Evolutionary conservation across 1,284 basidiomycete species (phyloP).

Genomic region (Termitomyces sp.): DNA sequence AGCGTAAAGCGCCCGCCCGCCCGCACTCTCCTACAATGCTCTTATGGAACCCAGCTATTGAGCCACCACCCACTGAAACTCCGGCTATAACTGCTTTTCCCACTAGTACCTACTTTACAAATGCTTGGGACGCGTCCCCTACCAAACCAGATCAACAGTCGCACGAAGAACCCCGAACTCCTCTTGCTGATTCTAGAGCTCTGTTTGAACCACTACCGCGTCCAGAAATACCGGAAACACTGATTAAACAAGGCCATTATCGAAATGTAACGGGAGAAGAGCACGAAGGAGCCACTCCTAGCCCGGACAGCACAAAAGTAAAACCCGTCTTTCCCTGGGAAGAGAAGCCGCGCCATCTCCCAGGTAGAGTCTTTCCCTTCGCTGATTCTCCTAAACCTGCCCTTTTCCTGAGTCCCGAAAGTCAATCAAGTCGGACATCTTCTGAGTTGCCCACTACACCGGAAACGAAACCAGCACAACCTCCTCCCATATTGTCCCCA

Average conservation of each 20-base stretch:
- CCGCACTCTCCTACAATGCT: conserved; percentile 60
- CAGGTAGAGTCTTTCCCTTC: conserved; percentile 75
- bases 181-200: conserved; percentile 32
- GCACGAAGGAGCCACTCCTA: conserved; percentile 33
- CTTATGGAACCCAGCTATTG: conserved; percentile 63
- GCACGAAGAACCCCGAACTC: conserved; percentile 21
- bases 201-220: conserved; percentile 61
- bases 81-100: conserved; percentile 56
- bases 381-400: conserved; percentile 57
- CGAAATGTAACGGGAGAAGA: conserved; percentile 51
- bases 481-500: conserved; percentile 28
- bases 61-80: conserved; percentile 63
- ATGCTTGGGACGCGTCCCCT: conserved; percentile 63
- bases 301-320: conserved; percentile 71
- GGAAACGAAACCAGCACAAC: conserved; percentile 26
- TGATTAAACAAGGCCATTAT: conserved; percentile 60
- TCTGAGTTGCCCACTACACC: conserved; percentile 31
- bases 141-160: conserved; percentile 36
- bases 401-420: conserved; percentile 39
- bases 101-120: conserved; percentile 64
- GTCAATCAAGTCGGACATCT: conserved; percentile 30
- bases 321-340: conserved; percentile 95
- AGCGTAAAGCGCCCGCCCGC: conserved; percentile 29
- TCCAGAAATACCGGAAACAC: conserved; percentile 53
- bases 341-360: conserved; percentile 55